These are phyloP conservation scores for Nicotiana obtusifolia DNA, from an alignment of 257 asterid genomes.

Conservation along the genomic window DNA sequence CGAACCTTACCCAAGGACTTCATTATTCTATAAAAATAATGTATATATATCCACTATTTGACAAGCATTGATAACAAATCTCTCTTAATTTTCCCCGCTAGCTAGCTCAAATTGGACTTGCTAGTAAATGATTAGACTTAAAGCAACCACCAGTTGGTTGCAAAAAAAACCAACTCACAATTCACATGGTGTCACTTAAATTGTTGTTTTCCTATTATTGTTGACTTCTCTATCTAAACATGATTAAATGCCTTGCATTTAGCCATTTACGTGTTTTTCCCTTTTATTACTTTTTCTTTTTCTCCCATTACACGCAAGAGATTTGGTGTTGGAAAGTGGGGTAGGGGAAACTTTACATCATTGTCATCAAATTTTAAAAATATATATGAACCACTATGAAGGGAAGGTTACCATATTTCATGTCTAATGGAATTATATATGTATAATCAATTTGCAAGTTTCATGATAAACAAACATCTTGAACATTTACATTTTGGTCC, in stretches of 20 bases:
- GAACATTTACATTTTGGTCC: background rate
- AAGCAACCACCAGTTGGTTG: background rate
- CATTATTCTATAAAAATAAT: background rate
- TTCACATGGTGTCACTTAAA: background rate
- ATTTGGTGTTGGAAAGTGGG: background rate
- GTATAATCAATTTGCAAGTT: background rate
- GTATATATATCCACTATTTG: background rate
- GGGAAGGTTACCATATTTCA: background rate
- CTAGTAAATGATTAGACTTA: background rate
- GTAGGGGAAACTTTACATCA: background rate
- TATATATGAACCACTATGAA: no score
- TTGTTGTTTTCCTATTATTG: background rate
- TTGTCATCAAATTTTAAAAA: background rate
- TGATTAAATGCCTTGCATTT: constrained; percentile 1
- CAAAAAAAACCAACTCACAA: background rate
- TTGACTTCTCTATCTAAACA: background rate
- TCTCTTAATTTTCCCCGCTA: background rate
- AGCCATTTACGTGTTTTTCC: background rate
- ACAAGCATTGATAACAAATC: background rate
- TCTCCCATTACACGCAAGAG: background rate
- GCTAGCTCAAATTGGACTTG: background rate
- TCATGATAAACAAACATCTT: background rate
- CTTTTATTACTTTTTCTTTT: background rate
- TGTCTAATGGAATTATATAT: background rate
- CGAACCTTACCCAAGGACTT: background rate